Evolutionary conservation across 225 moss, liverwort and hornwort genomes (phyloP), one percentile per base, ranked within the genome.

Genomic region (Marchantia polymorpha): DNA sequence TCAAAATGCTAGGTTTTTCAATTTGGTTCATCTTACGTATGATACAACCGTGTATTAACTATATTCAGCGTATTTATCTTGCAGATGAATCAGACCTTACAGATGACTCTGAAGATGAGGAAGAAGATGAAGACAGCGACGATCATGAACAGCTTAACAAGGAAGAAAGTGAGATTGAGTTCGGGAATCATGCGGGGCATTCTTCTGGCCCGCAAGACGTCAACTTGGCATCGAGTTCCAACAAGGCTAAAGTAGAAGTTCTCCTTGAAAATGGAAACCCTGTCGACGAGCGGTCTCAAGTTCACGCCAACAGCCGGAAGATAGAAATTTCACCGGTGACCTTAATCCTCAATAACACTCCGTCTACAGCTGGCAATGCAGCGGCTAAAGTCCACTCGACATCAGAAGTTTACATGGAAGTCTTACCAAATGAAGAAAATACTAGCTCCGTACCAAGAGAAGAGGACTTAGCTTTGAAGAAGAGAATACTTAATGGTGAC

Each of bases 101-200:
- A 87, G 92, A 84, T 76, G 85, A 81, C 50, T 82, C 83, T 22
- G 80, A 72, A 47, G 84, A 83, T 20, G 87, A 81, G 46, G 74
- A 77, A 31, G 84, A 86, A 26, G 87, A 78, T 26, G 89, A 85
- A 58, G 88, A 86, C 7, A 80, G 70, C 52, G 84, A 77, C 7
- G 73, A 49, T 78, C 52, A 10, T 22, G 83, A 87, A 52, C 80
- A 86, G 68, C 79, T 77, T 52, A 53, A 52, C 25, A 52, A 71
- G 49, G 82, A 47, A 47, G 54, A 58, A 50, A 69, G 52, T 9
- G 29, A 20, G 0, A 13, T 46, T 20, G 54, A 49, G 47, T 71
- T 78, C 46, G 82, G 64, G 76, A 79, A 68, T 53, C 15, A 31
- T 31, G 4, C n/a, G 64, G 64, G 30, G 25, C 49, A 27, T 13